phyloP scores from a whole-genome alignment of 345 rosid species.

The Balakata baccata region DNA sequence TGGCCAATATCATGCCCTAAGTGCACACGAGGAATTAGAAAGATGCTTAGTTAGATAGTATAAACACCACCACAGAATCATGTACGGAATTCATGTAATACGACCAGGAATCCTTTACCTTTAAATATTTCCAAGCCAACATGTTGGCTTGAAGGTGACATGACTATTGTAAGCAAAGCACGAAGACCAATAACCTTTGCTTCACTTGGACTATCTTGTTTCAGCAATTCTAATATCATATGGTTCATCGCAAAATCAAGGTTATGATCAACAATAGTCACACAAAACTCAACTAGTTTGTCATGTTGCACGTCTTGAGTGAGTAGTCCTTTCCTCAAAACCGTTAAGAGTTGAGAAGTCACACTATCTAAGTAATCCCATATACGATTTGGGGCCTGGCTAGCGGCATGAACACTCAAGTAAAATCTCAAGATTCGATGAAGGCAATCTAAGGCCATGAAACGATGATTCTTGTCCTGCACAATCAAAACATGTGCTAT shows the following conservation, averaged over 20 bases:
- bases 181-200: slow-evolving; percentile 97
- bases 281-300: slow-evolving; percentile 97
- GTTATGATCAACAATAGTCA: slow-evolving; percentile 93
- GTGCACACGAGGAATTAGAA: slow-evolving; percentile 29
- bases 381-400: slow-evolving; percentile 85
- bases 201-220: slow-evolving; percentile 92
- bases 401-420: slow-evolving; percentile 90
- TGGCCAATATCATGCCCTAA: slow-evolving; percentile 83
- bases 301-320: slow-evolving; percentile 97
- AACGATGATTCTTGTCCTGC: slow-evolving; percentile 98
- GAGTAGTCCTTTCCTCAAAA: slow-evolving; percentile 87
- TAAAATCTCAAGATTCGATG: slow-evolving; percentile 96
- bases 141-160: slow-evolving; percentile 85
- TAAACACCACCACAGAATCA: neutral
- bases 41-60: neutral
- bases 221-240: slow-evolving; percentile 90
- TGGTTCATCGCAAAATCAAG: slow-evolving; percentile 99
- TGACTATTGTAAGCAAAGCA: slow-evolving; percentile 88
- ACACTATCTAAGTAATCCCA: slow-evolving; percentile 99
- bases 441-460: slow-evolving; percentile 94
- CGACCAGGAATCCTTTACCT: slow-evolving; percentile 41
- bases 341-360: slow-evolving; percentile 88
- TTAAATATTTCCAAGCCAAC: slow-evolving; percentile 85
- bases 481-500: slow-evolving; percentile 20
- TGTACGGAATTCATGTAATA: slow-evolving; percentile 11